Evolutionary conservation across 495 filamentous ascomycete genomes (phyloP).

Genomic region (Jackrogersella minutella): DNA sequence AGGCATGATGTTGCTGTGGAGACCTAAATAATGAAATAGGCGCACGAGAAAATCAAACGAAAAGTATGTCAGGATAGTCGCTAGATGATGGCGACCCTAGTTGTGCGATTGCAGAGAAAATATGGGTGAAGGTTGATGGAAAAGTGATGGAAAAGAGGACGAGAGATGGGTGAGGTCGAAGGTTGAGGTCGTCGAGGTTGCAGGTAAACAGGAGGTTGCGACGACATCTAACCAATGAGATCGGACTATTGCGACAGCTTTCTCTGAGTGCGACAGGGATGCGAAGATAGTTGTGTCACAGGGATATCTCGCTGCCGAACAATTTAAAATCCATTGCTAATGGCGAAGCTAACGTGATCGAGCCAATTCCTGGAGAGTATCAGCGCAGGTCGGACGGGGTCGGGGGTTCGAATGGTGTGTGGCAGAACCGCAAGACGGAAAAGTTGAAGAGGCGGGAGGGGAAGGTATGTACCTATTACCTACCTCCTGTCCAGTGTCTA

Average conservation of each 20-base stretch:
- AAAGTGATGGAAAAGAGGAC: constrained; percentile 33
- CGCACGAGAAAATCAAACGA: constrained; percentile 4
- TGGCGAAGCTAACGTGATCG: constrained; percentile 39
- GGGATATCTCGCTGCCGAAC: constrained; percentile 36
- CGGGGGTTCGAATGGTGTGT: constrained; percentile 7
- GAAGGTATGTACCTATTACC: constrained; percentile 10
- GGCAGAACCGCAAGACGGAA: constrained; percentile 20
- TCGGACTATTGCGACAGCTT: constrained; percentile 37
- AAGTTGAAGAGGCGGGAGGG: constrained; percentile 24
- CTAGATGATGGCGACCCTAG: constrained; percentile 29
- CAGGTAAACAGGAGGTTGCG: constrained; percentile 44
- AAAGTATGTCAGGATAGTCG: constrained; percentile 11
- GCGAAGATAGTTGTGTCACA: constrained; percentile 40
- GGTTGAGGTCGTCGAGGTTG: constrained; percentile 37
- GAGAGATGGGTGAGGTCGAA: constrained; percentile 30
- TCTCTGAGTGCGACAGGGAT: constrained; percentile 24
- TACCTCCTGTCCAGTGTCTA: not conserved
- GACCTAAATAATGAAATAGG: constrained; percentile 24
- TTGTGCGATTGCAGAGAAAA: not conserved
- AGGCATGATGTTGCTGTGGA: constrained; percentile 52
- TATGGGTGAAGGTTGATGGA: constrained; percentile 41
- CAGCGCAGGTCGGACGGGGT: constrained; percentile 24
- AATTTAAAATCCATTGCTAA: constrained; percentile 44
- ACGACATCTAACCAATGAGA: constrained; percentile 32
- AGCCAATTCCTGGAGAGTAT: constrained; percentile 38